Base-by-base conservation (phyloP, 176 grass and related monocot species). In the Zoysia japonica region DNA sequence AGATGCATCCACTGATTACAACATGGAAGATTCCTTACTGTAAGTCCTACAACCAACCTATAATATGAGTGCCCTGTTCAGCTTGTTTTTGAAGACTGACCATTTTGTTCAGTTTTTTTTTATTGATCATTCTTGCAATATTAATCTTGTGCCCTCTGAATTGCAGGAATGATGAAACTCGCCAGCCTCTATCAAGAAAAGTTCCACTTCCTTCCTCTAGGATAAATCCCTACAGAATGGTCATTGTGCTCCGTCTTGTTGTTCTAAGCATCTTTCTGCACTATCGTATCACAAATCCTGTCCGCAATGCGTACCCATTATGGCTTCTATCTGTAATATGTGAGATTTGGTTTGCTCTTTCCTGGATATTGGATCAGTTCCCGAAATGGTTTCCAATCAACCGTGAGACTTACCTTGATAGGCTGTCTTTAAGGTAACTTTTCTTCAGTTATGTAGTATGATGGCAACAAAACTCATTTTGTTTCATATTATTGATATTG, bases 301-400 rank as follows among this genome's bases (percentile, higher is more conserved):
- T 99, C 50, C 79, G 69, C 11, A 93, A 93, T 91, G 96, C 96
- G 37, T 89, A 69, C 70, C 44, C 84, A 11, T 70, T 99, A 75
- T 99, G 96, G 96, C 88, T 99, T 78, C 67, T 99, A 59, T 99
- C 96, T 81, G 96, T 99, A 42, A 99, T 99, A 79, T 99, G 96
- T 89, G 96, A 99, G 88, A 99, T 99, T 75, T 99, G 96, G 96
- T 99, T 99, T 57, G 96, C 96, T 67, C 57, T 99, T 44, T 99
- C 96, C 37, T 99, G 96, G 96, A 99, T 99, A 79, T 85, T 99
- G 84, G 96, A 99, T 93, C 96, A 99, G 70, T 99, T 99, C 86
- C 96, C 96, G 6, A 99, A 99, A 76, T 99, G 96, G 96, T 93
- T 93, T 84, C 96, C 96, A 59, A 84, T 99, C 70, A 99, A 99